Evolutionary conservation across 805 yeast species (phyloP).

Genomic region (Teunomyces kruisii): DNA sequence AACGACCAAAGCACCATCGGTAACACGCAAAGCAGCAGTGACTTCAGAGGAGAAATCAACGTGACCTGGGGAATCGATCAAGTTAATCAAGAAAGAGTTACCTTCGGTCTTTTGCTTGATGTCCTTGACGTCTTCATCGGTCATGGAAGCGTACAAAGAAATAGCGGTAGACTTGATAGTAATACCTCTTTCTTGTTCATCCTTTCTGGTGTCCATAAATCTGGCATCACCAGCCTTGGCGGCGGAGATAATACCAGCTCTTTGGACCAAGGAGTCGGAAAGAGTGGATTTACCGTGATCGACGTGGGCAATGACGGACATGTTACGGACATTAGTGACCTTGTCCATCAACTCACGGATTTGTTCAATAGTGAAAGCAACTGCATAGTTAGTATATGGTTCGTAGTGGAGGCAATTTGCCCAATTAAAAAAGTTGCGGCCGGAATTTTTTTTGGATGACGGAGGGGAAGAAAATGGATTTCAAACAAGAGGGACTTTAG

Average conservation of each 20-base stretch:
- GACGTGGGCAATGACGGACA: constrained; percentile 99
- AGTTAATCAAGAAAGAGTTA: constrained; percentile 92
- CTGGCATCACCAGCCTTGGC: constrained; percentile 99
- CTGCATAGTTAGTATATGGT: constrained; percentile 33
- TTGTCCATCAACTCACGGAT: constrained; percentile 99
- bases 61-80: constrained; percentile 99
- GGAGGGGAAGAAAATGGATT: background rate
- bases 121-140: constrained; percentile 80
- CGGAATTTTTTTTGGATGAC: background rate
- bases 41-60: constrained; percentile 99
- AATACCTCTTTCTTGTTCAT: constrained; percentile 99
- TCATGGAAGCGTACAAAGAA: constrained; percentile 87
- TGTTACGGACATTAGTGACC: constrained; percentile 99
- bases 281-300: constrained; percentile 99
- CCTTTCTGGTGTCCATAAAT: constrained; percentile 99
- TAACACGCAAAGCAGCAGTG: constrained; percentile 99
- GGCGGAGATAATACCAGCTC: constrained; percentile 99
- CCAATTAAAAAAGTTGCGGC: background rate
- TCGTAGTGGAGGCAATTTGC: background rate
- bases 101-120: constrained; percentile 93
- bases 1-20: constrained; percentile 99
- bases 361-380: constrained; percentile 64
- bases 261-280: constrained; percentile 98
- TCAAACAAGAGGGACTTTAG: too few species aligned
- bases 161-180: constrained; percentile 99